A percentile compares a stretch with the other conserved stretches of the same genome.
These are phyloP conservation scores for Russula dissimulans DNA, from an alignment of 768 basidiomycete species.

Conservation along the genomic window DNA sequence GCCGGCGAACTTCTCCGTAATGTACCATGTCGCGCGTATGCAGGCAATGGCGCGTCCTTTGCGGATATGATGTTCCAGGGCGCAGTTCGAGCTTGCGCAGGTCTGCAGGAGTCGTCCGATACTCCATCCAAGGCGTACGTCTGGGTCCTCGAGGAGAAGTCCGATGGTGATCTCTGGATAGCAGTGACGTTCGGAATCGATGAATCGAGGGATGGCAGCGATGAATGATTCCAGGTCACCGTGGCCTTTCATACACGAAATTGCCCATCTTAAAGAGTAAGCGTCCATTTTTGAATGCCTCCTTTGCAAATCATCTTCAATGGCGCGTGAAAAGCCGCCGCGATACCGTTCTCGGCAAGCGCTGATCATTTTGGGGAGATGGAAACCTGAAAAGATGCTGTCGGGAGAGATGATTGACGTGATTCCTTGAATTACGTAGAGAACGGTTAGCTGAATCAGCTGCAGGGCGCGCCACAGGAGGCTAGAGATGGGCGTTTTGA, in stretches of 20 bases:
- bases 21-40: constrained; percentile 2
- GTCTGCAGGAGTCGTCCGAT: constrained; percentile 14
- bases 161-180: constrained; percentile 11
- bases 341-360: constrained; percentile 3
- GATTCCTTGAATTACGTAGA: neutral
- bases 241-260: neutral
- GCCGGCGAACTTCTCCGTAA: constrained; percentile 13
- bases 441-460: neutral
- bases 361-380: constrained; percentile 1
- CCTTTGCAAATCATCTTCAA: constrained; percentile 2
- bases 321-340: constrained; percentile 4
- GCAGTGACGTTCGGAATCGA: neutral
- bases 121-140: constrained; percentile 13
- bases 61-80: neutral
- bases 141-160: constrained; percentile 3
- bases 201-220: constrained; percentile 10
- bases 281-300: neutral
- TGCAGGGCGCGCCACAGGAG: constrained; percentile 3
- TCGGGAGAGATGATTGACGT: neutral
- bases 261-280: constrained; percentile 1
- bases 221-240: constrained; percentile 10
- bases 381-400: neutral
- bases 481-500: constrained; percentile 14
- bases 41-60: constrained; percentile 2
- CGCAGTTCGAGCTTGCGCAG: neutral